Conservation (phyloP, 2,329 filamentous ascomycete genomes). For the Aspergillus tubingensis region DNA sequence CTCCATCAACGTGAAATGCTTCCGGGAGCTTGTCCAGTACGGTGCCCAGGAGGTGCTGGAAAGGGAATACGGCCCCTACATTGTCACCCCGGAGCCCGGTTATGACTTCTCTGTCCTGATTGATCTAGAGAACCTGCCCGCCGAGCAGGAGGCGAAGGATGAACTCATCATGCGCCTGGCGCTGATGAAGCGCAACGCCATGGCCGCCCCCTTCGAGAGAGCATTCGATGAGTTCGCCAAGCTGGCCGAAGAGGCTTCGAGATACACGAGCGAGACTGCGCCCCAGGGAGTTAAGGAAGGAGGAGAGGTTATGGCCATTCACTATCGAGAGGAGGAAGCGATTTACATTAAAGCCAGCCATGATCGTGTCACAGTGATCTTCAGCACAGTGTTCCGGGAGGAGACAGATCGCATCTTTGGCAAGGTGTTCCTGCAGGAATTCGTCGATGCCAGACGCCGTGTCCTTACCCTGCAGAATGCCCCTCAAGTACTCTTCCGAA, state of each 20-base stretch:
- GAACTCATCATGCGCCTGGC: constrained; percentile 85
- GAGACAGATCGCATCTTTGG: constrained; percentile 97
- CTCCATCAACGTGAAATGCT: constrained; percentile 94
- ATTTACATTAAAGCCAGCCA: constrained; percentile 98
- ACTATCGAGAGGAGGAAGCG: constrained; percentile 97
- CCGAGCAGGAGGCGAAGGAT: constrained; percentile 79
- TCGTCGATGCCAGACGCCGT: constrained; percentile 91
- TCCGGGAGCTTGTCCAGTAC: constrained; percentile 85
- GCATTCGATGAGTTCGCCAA: constrained; percentile 91
- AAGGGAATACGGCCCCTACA: constrained; percentile 91
- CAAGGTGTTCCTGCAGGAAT: constrained; percentile 98
- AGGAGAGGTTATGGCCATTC: constrained; percentile 90
- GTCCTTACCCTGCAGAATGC: constrained; percentile 86
- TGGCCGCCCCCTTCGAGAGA: constrained; percentile 97
- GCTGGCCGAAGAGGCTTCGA: constrained; percentile 82
- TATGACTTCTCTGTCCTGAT: constrained; percentile 95
- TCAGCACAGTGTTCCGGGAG: constrained; percentile 96
- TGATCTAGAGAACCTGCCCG: constrained; percentile 83
- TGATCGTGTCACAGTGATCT: constrained; percentile 97
- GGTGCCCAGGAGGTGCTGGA: constrained; percentile 89
- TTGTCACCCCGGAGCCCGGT: constrained; percentile 80
- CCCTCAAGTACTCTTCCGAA: constrained; percentile 93
- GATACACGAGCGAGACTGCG: constrained; percentile 90
- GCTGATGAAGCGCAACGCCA: constrained; percentile 93
- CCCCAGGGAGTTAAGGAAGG: constrained; percentile 88